Evolutionary conservation across 208 protist species (phyloP).

Genomic region (Willaertia magna): DNA sequence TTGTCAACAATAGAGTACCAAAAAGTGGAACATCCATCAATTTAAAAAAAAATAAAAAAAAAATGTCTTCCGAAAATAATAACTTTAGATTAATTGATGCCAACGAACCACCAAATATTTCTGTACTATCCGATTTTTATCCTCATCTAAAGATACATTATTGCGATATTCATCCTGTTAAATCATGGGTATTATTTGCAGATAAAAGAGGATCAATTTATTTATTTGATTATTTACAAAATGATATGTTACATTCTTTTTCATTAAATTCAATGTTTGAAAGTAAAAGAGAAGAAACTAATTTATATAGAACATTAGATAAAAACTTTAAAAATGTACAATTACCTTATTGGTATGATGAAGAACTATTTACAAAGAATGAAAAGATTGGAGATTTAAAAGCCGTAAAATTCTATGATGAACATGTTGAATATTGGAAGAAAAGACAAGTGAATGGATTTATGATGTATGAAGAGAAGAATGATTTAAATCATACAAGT

Average conservation of each 20-base stretch:
- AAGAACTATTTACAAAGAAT: not conserved
- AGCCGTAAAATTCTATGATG: not conserved
- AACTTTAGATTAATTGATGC: not conserved
- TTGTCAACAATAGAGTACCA: too few relatives aligned
- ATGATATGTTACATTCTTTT: not conserved
- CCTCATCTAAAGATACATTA: not conserved
- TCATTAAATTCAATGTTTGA: not conserved
- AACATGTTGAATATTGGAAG: not conserved
- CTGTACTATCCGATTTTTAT: not conserved
- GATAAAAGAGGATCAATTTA: not conserved
- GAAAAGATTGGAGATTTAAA: slow-evolving; percentile 4
- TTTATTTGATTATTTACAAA: not conserved
- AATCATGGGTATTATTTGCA: not conserved
- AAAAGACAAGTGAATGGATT: not conserved
- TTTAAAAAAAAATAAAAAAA: too few relatives aligned
- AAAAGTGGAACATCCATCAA: too few relatives aligned
- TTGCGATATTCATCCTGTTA: not conserved
- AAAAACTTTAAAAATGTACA: not conserved
- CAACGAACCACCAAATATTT: not conserved
- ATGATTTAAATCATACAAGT: not conserved
- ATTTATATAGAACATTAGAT: not conserved
- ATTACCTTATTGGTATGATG: slow-evolving; percentile 7
- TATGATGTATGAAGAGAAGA: not conserved
- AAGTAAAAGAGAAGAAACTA: not conserved
- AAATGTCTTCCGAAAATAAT: not conserved